Conservation (phyloP, 163 green algal genomes). For the Prototheca wickerhamii region DNA sequence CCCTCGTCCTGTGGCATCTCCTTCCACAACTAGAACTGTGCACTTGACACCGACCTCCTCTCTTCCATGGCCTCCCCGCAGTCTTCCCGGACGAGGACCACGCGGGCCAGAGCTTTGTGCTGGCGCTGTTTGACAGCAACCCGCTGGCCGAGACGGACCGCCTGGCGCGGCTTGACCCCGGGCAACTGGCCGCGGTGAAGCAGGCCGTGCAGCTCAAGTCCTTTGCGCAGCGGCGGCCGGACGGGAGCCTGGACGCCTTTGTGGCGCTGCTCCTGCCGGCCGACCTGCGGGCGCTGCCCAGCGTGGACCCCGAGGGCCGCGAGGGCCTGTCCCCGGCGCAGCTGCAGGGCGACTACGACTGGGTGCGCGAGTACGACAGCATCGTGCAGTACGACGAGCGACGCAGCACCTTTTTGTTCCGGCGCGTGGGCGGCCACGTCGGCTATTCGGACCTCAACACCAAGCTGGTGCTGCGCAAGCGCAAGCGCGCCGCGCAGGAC, state of each 20-base stretch:
- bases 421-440: constrained; percentile 19
- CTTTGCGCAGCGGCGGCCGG: constrained; percentile 10
- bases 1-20: too few relatives aligned
- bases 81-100: constrained; percentile 26
- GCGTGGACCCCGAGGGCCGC: not conserved
- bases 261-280: constrained; percentile 25
- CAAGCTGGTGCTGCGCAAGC: constrained; percentile 31
- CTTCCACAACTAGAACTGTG: too few relatives aligned
- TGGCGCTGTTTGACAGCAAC: constrained; percentile 40
- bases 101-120: constrained; percentile 28
- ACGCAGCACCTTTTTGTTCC: constrained; percentile 28
- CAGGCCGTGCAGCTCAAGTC: constrained; percentile 29
- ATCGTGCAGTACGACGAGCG: constrained; percentile 26
- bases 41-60: too few relatives aligned
- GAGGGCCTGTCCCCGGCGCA: not conserved
- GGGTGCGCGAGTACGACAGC: constrained; percentile 47
- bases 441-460: constrained; percentile 34
- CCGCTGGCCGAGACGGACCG: constrained; percentile 25
- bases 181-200: not conserved
- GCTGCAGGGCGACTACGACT: constrained; percentile 36
- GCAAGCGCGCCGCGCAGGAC: constrained; percentile 14
- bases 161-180: constrained; percentile 18
- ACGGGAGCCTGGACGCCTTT: constrained; percentile 20
- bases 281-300: not conserved
- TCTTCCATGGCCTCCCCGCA: too few relatives aligned